These are phyloP conservation scores for Amanita exitialis DNA, from an alignment of 768 basidiomycete genomes.

Conservation along the genomic window DNA sequence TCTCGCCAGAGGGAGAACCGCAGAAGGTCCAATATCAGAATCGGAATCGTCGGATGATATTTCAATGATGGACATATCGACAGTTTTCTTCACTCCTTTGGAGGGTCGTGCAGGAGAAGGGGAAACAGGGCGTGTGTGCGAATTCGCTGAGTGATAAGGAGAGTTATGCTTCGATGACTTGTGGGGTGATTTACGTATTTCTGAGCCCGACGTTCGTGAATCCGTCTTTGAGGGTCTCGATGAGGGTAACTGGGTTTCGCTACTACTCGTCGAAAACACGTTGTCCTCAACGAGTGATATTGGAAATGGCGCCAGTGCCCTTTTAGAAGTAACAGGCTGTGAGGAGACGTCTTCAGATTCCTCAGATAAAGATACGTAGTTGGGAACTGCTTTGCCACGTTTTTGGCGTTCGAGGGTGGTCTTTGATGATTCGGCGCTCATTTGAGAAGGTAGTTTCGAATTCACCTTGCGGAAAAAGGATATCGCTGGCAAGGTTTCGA, in stretches of 20 bases:
- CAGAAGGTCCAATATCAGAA: not conserved
- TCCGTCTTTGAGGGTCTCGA: not conserved
- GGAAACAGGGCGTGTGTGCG: not conserved
- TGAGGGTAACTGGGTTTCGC: not conserved
- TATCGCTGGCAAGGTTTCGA: not conserved
- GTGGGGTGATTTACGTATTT: not conserved
- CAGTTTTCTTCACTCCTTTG: not conserved
- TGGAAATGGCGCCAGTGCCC: not conserved
- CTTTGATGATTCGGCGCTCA: not conserved
- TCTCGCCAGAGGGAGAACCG: not conserved
- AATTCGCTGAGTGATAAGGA: not conserved
- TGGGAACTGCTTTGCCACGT: not conserved
- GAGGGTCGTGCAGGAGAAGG: not conserved
- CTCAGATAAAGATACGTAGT: not conserved
- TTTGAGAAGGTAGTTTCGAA: not conserved
- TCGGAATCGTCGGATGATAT: slow-evolving; percentile 5
- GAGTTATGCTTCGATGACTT: not conserved
- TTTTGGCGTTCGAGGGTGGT: not conserved
- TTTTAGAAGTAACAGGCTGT: not conserved
- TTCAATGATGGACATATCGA: slow-evolving; percentile 2
- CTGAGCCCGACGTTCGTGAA: not conserved
- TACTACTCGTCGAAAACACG: not conserved
- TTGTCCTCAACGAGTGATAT: not conserved
- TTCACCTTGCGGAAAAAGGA: not conserved
- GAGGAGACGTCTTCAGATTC: not conserved